These are phyloP conservation scores for Erythrobasidium hasegawianum DNA, from an alignment of 1,284 basidiomycete species.

Conservation along the genomic window DNA sequence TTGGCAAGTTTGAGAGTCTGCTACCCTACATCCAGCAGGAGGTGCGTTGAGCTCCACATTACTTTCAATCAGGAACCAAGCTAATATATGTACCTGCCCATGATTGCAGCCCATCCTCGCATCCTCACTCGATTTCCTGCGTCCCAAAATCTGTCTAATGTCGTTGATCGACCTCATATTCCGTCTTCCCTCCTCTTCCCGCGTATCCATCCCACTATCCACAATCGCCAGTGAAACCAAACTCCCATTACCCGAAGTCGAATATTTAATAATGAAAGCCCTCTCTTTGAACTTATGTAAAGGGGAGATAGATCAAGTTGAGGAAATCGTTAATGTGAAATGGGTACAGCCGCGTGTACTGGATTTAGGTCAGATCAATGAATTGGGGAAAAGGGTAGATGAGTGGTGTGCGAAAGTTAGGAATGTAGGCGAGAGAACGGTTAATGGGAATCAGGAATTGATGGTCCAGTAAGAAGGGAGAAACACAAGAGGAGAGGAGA, in stretches of 20 bases:
- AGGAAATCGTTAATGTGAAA: constrained; percentile 75
- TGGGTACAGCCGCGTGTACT: constrained; percentile 99
- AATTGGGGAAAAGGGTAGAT: constrained; percentile 68
- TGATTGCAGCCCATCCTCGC: constrained; percentile 81
- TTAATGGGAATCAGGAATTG: constrained; percentile 20
- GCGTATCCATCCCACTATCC: constrained; percentile 77
- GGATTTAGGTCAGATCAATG: constrained; percentile 77
- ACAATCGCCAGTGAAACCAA: constrained; percentile 89
- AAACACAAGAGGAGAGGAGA: too few species aligned
- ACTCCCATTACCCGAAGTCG: constrained; percentile 85
- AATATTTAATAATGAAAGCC: constrained; percentile 97
- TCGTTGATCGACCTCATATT: constrained; percentile 96
- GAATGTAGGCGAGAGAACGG: constrained; percentile 59
- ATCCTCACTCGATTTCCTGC: constrained; percentile 81
- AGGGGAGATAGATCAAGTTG: constrained; percentile 87
- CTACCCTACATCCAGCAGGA: constrained; percentile 79
- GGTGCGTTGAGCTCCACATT: too few species aligned
- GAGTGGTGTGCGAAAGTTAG: constrained; percentile 79
- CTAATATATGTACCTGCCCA: too few species aligned
- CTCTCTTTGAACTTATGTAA: constrained; percentile 89
- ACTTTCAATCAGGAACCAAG: too few species aligned
- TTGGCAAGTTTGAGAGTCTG: constrained; percentile 90
- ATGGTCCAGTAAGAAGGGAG: constrained; percentile 30
- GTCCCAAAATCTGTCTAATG: constrained; percentile 99
- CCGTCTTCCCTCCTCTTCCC: constrained; percentile 67